Conservation (phyloP, 2,329 filamentous ascomycete species). For the Penicillium olsonii region DNA sequence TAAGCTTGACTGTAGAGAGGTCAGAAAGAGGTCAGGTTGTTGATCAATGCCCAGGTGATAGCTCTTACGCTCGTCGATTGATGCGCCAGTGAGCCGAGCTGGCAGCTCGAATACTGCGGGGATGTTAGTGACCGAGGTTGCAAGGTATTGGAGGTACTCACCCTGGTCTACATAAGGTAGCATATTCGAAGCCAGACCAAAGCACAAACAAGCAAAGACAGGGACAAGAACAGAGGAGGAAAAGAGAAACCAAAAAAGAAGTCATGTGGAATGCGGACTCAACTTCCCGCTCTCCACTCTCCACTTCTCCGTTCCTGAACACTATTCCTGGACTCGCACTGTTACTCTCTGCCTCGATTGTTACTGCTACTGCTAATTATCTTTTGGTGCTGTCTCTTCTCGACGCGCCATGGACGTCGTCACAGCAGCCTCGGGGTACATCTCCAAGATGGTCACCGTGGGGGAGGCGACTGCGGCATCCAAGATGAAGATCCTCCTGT, state of each 20-base stretch:
- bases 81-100: conserved; percentile 60
- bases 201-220: conserved; percentile 8
- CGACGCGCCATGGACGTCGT: conserved; percentile 81
- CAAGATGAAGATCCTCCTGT: conserved; percentile 97
- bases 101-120: conserved; percentile 62
- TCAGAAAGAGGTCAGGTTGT: conserved; percentile 5
- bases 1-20: conserved; percentile 76
- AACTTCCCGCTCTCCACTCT: conserved; percentile 9
- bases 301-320: conserved; percentile 1
- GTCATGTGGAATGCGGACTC: conserved; percentile 18
- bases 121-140: conserved; percentile 17
- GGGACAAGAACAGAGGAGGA: conserved; percentile 5
- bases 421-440: conserved; percentile 88
- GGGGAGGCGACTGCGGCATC: conserved; percentile 73
- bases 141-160: conserved; percentile 33
- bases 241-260: background rate
- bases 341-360: too few species aligned
- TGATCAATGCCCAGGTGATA: background rate
- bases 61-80: conserved; percentile 62
- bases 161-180: conserved; percentile 65
- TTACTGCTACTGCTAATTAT: too few species aligned
- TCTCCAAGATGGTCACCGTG: conserved; percentile 90
- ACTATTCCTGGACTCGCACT: too few species aligned
- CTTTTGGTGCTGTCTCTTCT: too few species aligned
- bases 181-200: conserved; percentile 48